phyloP scores from a whole-genome alignment of 495 filamentous ascomycete genomes.

The Annulohypoxylon stygium region DNA sequence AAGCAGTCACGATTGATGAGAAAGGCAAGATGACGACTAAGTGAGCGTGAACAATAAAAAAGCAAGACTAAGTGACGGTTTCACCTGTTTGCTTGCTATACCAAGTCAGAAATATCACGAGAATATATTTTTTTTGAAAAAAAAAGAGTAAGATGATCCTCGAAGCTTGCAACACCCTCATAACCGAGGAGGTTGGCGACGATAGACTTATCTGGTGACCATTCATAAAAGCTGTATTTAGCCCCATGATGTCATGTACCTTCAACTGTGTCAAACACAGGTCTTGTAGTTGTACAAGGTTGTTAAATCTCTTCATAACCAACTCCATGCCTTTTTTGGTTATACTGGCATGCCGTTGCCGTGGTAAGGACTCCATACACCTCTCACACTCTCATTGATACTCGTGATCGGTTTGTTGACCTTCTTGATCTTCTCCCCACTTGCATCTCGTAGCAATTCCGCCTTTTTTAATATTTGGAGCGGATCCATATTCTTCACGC shows the following conservation, averaged over 20 bases:
- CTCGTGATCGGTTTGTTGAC: constrained; percentile 85
- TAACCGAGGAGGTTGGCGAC: not conserved
- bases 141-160: not conserved
- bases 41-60: constrained; percentile 9
- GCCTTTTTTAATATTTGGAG: constrained; percentile 86
- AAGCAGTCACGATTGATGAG: constrained; percentile 1
- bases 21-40: constrained; percentile 12
- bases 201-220: constrained; percentile 22
- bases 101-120: constrained; percentile 13
- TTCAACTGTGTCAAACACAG: constrained; percentile 33
- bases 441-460: constrained; percentile 82
- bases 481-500: constrained; percentile 85
- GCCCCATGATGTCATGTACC: constrained; percentile 21
- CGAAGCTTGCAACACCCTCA: not conserved
- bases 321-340: not conserved
- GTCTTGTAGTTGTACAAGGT: constrained; percentile 27
- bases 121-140: not conserved
- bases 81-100: constrained; percentile 12
- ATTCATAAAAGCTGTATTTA: constrained; percentile 22
- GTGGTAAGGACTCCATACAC: constrained; percentile 95
- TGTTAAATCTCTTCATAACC: not conserved
- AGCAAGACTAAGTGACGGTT: constrained; percentile 11
- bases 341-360: constrained; percentile 67
- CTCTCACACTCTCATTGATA: constrained; percentile 92
- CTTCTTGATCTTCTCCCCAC: constrained; percentile 85